Base-by-base conservation (phyloP, 805 yeast genomes). In the Candida jianshihensis region DNA sequence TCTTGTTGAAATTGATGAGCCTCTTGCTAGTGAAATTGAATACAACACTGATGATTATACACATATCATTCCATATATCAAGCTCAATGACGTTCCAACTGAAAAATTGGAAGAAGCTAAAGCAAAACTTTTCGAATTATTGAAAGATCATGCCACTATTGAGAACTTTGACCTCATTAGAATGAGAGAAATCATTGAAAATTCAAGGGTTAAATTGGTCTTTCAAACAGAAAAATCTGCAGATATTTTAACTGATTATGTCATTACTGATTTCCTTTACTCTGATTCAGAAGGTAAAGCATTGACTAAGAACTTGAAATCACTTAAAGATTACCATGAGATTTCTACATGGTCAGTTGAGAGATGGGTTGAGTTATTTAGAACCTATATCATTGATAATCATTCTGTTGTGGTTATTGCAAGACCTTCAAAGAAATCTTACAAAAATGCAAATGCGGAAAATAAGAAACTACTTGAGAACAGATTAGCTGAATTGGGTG, bases 1-100 rank as follows among this genome's bases (percentile, higher is more conserved):
- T 39, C 66, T 92, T 42, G 85, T 89, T 17, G 97, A 90, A 51
- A 73, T 83, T 33, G 85, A 78, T 19, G 76, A 84, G 33, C 96
- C 97, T 1, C 60, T 77, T 35, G 90, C 96, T 2, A 78, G 86
- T 12, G 78, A 77, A 21, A 66, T 82, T 5, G 78, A 71, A 20
- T 78, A 69, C 46, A 75, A 77, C 51, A 80, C 90, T 1, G 94
- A 86, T 44, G 90, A 85, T 52, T 89, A 71, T 53, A 57, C 74
- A 35, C 67, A 73, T 41, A 71, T 82, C 0, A 75, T 75, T n/a
- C 60, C 83, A 16, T 71, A 73, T 43, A 54, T 67, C 24, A 63
- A 68, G 17, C 57, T 85, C 13, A 68, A 70, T 32, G 90, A 94
- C 39, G 92, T 90, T 8, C 96, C 97, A 3, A 69, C 83, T 1